Evolutionary conservation across 2,329 filamentous ascomycete species (phyloP), one percentile per base, ranked within the genome.

Genomic region (Beauveria sp.): DNA sequence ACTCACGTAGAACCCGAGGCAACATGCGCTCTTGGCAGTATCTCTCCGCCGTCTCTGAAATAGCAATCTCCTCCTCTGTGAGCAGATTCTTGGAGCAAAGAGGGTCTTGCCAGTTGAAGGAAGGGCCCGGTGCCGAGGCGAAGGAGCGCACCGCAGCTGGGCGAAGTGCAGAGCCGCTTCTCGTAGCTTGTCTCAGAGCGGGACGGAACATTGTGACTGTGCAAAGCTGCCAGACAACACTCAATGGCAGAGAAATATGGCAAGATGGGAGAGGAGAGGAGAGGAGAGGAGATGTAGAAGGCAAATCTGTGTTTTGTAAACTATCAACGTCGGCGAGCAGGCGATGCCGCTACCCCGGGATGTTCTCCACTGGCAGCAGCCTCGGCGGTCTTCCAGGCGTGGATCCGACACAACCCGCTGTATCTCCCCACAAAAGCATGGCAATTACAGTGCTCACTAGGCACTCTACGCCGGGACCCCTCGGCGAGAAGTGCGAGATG

Each of bases 101-200:
- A 22, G 94, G 92, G 71, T 99, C 94, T 72, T 94, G 84, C 93
- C 94, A 99, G 73, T 96, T 86, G 73, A 97, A 97, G 22, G 67
- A 66, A 3, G 73, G 68, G 28, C 67, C 67, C 20, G 64, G 63
- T 30, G 71, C 68, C 12, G 75, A 75, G 48, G 75, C 73, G 64
- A 74, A 77, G 64, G 69, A 66, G 61, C 74, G 68, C 52, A 63
- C 66, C 51, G 61, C 63, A 44, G 56, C 52, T 26, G 65, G 46
- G 47, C 54, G 63, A 28, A 62, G 41, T 5, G 59, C 54, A 30
- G 59, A 24, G 56, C 63, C 48, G 37, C 56, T 64, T 55, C 61
- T 64, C 22, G 64, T 59, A 48, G 63, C 62, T 52, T 54, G 48
- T 62, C 63, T 65, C 12, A 67, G 46, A 5, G 48, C 53, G 2